Percentiles rank a stretch among this genome's conserved stretches.
These are phyloP conservation scores for Rutstroemia sp. DNA, from an alignment of 2,329 filamentous ascomycete genomes.

Conservation along the genomic window DNA sequence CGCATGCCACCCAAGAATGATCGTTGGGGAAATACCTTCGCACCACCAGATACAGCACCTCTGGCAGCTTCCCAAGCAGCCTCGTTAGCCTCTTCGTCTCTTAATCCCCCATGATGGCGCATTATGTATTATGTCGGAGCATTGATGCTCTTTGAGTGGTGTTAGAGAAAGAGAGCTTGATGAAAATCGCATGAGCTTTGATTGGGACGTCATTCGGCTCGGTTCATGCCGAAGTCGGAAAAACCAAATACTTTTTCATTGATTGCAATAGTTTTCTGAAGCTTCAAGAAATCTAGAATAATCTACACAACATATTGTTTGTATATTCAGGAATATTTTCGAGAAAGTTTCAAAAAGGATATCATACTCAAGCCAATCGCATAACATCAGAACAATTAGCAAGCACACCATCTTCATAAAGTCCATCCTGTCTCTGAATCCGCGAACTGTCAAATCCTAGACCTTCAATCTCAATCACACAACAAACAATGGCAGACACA, in stretches of 20 bases:
- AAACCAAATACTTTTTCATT: slow-evolving; percentile 2
- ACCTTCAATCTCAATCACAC: not conserved
- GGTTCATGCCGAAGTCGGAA: slow-evolving; percentile 10
- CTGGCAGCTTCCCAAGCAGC: slow-evolving; percentile 65
- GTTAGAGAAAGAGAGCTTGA: not conserved
- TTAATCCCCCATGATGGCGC: slow-evolving; percentile 49
- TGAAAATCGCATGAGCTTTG: slow-evolving; percentile 2
- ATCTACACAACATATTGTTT: not conserved
- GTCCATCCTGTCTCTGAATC: too few species aligned
- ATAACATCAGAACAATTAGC: too few species aligned
- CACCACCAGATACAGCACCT: slow-evolving; percentile 59
- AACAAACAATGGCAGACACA: slow-evolving; percentile 3
- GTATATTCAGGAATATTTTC: too few species aligned
- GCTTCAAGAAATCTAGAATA: not conserved
- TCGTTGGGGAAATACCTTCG: slow-evolving; percentile 42
- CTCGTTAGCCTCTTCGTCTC: slow-evolving; percentile 57
- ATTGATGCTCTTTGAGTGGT: slow-evolving; percentile 8
- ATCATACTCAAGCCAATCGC: too few species aligned
- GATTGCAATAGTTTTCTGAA: not conserved
- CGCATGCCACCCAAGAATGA: not conserved
- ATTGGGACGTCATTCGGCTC: slow-evolving; percentile 5
- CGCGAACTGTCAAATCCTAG: not conserved
- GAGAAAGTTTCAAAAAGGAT: too few species aligned
- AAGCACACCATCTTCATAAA: too few species aligned
- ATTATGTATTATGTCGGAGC: slow-evolving; percentile 27